These are phyloP conservation scores for Lasiosphaeria miniovina DNA, from an alignment of 495 filamentous ascomycete genomes.

Conservation along the genomic window DNA sequence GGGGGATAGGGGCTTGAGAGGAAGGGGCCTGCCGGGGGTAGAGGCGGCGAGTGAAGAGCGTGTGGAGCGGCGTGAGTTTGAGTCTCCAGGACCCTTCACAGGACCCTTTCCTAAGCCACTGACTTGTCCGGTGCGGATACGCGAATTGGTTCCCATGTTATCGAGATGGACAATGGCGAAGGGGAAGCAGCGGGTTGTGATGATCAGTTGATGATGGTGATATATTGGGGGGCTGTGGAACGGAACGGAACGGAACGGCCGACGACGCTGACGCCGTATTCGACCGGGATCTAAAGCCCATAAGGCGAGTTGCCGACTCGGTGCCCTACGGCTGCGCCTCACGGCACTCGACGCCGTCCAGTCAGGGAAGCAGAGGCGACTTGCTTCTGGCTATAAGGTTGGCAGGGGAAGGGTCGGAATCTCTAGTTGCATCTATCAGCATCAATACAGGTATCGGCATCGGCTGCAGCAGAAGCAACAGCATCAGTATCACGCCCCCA, in stretches of 20 bases:
- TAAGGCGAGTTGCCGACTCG: background rate
- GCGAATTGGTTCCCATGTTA: slow-evolving; percentile 28
- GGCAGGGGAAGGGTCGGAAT: slow-evolving; percentile 1
- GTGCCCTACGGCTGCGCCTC: background rate
- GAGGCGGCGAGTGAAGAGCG: slow-evolving; percentile 16
- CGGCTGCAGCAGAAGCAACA: too few relatives aligned
- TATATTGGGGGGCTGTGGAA: background rate
- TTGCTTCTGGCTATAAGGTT: background rate
- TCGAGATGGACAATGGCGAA: slow-evolving; percentile 8
- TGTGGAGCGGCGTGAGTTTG: slow-evolving; percentile 20
- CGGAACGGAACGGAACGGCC: background rate
- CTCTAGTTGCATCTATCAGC: slow-evolving; percentile 4
- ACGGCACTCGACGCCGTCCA: too few relatives aligned
- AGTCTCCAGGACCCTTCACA: slow-evolving; percentile 16
- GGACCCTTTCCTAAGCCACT: slow-evolving; percentile 23
- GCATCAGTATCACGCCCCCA: too few relatives aligned
- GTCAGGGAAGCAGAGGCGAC: background rate
- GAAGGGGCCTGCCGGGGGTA: background rate
- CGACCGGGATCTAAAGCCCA: background rate
- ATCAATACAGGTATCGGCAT: too few relatives aligned
- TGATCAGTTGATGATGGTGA: background rate
- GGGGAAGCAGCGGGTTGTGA: background rate
- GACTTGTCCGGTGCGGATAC: slow-evolving; percentile 23
- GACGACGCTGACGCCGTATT: slow-evolving; percentile 2
- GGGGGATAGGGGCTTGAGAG: background rate